Conservation (phyloP, 441 rosid species). For the Lagerstroemia fauriei region DNA sequence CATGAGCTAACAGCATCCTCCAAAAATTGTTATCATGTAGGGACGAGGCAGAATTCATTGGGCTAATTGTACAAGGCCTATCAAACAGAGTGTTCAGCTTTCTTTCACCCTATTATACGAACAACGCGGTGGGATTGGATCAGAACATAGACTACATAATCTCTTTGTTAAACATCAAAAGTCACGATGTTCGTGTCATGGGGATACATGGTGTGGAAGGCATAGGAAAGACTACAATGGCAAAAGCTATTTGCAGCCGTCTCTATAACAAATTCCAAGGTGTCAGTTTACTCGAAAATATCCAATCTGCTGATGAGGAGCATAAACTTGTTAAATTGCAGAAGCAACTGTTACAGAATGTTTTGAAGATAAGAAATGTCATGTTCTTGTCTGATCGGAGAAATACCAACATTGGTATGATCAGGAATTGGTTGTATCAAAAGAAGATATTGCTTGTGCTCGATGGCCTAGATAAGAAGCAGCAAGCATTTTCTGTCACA, state of each 20-base stretch:
- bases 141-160: background rate
- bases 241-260: background rate
- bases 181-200: background rate
- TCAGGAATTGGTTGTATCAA: background rate
- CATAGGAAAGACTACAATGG: background rate
- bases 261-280: background rate
- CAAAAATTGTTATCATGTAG: background rate
- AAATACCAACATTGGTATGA: background rate
- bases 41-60: conserved; percentile 15
- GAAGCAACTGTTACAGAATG: background rate
- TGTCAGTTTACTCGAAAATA: background rate
- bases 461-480: background rate
- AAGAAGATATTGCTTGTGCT: conserved; percentile 19
- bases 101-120: background rate
- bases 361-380: background rate
- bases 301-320: background rate
- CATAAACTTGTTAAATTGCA: background rate
- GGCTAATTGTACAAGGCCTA: background rate
- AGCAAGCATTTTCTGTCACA: background rate
- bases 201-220: conserved; percentile 1
- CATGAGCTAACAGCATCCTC: no score
- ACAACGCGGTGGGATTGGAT: background rate
- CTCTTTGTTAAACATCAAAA: background rate
- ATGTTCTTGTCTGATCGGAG: background rate
- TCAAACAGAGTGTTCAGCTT: background rate